phyloP scores from a whole-genome alignment of 768 basidiomycete species.

The Mycena latifolia region DNA sequence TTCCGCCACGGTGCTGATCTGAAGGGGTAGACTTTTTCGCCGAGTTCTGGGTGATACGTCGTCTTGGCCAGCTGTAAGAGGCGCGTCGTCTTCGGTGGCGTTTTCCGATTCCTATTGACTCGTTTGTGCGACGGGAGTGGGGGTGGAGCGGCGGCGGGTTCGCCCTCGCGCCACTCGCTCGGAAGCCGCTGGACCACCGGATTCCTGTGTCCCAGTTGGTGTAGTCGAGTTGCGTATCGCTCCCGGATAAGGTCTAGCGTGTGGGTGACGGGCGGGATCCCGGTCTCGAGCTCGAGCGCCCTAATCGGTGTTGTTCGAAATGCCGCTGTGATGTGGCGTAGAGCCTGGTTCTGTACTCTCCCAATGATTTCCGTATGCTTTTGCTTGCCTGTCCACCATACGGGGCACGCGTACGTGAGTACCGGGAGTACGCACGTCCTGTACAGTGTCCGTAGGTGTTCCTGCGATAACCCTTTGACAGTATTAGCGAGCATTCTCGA shows the following conservation, averaged over 20 bases:
- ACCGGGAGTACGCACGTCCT: slow-evolving; percentile 39
- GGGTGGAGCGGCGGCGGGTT: slow-evolving; percentile 24
- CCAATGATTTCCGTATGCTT: slow-evolving; percentile 26
- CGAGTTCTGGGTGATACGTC: background rate
- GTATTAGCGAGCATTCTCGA: slow-evolving; percentile 39
- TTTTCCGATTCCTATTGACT: slow-evolving; percentile 6
- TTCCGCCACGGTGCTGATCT: background rate
- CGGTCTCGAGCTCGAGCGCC: slow-evolving; percentile 41
- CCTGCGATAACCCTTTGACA: slow-evolving; percentile 38
- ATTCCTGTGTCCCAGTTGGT: slow-evolving; percentile 21
- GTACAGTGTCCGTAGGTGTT: slow-evolving; percentile 37
- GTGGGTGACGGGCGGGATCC: slow-evolving; percentile 35
- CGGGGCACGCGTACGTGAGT: slow-evolving; percentile 39
- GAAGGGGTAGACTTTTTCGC: slow-evolving; percentile 10
- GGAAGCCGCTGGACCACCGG: slow-evolving; percentile 29
- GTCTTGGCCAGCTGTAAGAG: slow-evolving; percentile 4
- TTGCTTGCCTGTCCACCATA: slow-evolving; percentile 42
- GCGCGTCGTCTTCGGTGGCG: slow-evolving; percentile 9
- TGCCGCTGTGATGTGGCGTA: slow-evolving; percentile 38
- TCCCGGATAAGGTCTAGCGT: slow-evolving; percentile 8
- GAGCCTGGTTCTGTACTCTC: slow-evolving; percentile 36
- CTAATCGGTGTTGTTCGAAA: slow-evolving; percentile 40
- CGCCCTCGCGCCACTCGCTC: slow-evolving; percentile 21
- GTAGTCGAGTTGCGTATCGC: slow-evolving; percentile 6
- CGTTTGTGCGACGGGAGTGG: slow-evolving; percentile 12